A percentile compares a stretch with the other conserved stretches of the same genome.
Conservation (phyloP, 2,329 filamentous ascomycete species). For the Hypoxylon sp. region DNA sequence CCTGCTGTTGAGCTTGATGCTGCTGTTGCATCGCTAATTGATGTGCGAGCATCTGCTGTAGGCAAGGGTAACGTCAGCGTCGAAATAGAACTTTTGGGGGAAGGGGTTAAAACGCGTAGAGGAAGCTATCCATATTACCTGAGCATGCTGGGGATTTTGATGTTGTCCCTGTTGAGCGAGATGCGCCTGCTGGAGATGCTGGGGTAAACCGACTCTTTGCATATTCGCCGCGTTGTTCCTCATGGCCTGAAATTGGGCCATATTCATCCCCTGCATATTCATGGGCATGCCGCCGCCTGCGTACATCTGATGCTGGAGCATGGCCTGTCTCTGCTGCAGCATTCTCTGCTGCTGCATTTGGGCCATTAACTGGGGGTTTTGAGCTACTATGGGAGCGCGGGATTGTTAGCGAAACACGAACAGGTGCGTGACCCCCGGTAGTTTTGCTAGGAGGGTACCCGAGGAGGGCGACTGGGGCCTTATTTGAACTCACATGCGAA, state of each 20-base stretch:
- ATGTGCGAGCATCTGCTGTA: slow-evolving; percentile 45
- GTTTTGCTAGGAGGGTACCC: background rate
- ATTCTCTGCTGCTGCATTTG: slow-evolving; percentile 50
- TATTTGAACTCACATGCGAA: slow-evolving; percentile 53
- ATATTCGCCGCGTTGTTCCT: slow-evolving; percentile 55
- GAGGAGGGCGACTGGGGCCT: background rate
- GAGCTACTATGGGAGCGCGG: slow-evolving; percentile 37
- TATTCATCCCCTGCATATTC: slow-evolving; percentile 56
- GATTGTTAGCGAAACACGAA: slow-evolving; percentile 29
- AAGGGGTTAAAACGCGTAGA: background rate
- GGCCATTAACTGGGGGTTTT: slow-evolving; percentile 54
- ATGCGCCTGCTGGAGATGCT: slow-evolving; percentile 61
- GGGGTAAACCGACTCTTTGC: slow-evolving; percentile 60
- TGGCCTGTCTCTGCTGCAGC: slow-evolving; percentile 51
- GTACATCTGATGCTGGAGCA: slow-evolving; percentile 55
- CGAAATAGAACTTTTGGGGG: background rate
- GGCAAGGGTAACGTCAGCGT: slow-evolving; percentile 12
- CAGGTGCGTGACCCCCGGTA: background rate
- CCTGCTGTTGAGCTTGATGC: slow-evolving; percentile 59
- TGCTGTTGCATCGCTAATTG: slow-evolving; percentile 57
- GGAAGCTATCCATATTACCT: slow-evolving; percentile 41
- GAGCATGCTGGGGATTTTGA: slow-evolving; percentile 50
- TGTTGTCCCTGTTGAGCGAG: slow-evolving; percentile 54
- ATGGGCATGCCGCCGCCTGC: slow-evolving; percentile 58
- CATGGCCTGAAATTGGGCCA: slow-evolving; percentile 61